phyloP scores from a whole-genome alignment of 2,329 filamentous ascomycete species.

The Tricladium varicosporioides region DNA sequence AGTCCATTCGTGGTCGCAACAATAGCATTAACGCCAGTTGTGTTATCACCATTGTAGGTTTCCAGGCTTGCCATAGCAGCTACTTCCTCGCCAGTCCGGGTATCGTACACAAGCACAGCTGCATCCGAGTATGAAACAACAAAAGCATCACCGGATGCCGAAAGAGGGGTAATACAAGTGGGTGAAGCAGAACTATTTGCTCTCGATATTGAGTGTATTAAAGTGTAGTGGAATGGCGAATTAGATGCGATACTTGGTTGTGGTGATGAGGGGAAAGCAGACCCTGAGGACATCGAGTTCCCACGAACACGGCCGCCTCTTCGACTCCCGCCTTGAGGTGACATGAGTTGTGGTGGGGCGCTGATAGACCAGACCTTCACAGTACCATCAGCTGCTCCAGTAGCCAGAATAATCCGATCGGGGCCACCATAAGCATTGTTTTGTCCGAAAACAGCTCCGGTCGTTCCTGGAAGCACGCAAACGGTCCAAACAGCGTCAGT shows the following conservation, averaged over 20 bases:
- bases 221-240: constrained; percentile 82
- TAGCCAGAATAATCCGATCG: constrained; percentile 86
- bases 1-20: constrained; percentile 83
- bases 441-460: constrained; percentile 77
- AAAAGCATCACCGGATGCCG: constrained; percentile 78
- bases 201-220: constrained; percentile 82
- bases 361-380: constrained; percentile 95
- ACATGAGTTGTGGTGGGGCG: constrained; percentile 80
- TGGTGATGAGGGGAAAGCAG: constrained; percentile 84
- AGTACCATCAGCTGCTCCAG: constrained; percentile 85
- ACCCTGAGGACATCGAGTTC: constrained; percentile 92
- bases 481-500: constrained; percentile 96
- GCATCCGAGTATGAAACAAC: constrained; percentile 92
- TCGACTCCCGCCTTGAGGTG: constrained; percentile 69
- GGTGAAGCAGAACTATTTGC: constrained; percentile 70
- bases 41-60: constrained; percentile 85
- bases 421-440: constrained; percentile 72
- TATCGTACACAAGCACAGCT: constrained; percentile 88
- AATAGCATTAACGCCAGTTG: constrained; percentile 83
- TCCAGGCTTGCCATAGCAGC: constrained; percentile 91
- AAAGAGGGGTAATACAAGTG: constrained; percentile 90
- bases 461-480: constrained; percentile 83
- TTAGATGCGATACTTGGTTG: constrained; percentile 84
- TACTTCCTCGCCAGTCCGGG: constrained; percentile 80
- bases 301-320: constrained; percentile 77